These are phyloP conservation scores for Laburnicola sp. DNA, from an alignment of 2,329 filamentous ascomycete genomes.

Conservation along the genomic window DNA sequence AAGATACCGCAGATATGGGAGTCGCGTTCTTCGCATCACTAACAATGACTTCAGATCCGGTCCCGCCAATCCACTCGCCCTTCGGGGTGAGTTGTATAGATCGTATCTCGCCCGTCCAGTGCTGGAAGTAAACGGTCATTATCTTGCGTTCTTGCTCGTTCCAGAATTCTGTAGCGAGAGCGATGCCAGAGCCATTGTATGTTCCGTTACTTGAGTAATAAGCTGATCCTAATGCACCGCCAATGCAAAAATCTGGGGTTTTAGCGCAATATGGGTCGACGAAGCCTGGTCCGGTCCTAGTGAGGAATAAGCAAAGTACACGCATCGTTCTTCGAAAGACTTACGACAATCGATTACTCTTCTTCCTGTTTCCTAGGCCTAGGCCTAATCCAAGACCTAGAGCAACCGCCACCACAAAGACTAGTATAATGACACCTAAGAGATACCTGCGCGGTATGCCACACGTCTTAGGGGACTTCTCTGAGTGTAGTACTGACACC, in stretches of 20 bases:
- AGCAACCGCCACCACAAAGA: constrained; percentile 27
- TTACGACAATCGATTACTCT: constrained; percentile 20
- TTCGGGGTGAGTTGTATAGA: constrained; percentile 44
- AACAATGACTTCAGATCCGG: constrained; percentile 45
- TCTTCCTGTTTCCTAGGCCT: constrained; percentile 33
- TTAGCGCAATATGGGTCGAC: constrained; percentile 30
- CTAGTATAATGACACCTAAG: constrained; percentile 17
- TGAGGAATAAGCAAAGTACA: background rate
- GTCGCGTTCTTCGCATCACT: constrained; percentile 50
- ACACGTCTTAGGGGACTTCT: constrained; percentile 10
- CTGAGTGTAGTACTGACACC: constrained; percentile 9
- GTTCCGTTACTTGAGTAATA: constrained; percentile 48
- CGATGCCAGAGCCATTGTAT: constrained; percentile 54
- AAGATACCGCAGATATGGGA: constrained; percentile 49
- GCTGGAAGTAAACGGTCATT: constrained; percentile 52
- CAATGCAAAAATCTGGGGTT: constrained; percentile 40
- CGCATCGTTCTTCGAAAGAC: background rate
- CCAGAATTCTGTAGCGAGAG: constrained; percentile 50
- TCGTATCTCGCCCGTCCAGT: constrained; percentile 49
- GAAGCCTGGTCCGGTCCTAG: constrained; percentile 7
- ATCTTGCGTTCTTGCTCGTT: constrained; percentile 43
- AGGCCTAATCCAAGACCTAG: constrained; percentile 44
- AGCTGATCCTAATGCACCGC: constrained; percentile 43
- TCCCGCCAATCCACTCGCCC: constrained; percentile 47
- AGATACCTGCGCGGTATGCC: constrained; percentile 14